Evolutionary conservation across 2,329 filamentous ascomycete species (phyloP).

Genomic region (Penicillium aurantiogriseum): DNA sequence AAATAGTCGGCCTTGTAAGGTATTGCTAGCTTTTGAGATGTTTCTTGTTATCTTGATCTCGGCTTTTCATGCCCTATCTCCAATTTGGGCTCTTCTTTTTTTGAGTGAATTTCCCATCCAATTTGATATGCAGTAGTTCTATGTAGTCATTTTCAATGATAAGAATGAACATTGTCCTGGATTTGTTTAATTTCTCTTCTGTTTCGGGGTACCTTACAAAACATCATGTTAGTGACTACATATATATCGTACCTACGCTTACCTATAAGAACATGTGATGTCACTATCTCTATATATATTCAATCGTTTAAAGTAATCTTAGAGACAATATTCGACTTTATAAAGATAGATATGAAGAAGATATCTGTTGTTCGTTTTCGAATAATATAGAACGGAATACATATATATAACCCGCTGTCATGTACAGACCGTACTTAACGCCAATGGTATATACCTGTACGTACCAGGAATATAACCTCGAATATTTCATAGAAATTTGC

Average conservation of each 20-base stretch:
- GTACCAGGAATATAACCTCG: neutral
- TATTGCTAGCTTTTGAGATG: conserved; percentile 1
- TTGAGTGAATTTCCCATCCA: neutral
- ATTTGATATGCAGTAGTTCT: neutral
- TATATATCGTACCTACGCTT: neutral
- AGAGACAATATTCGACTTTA: neutral
- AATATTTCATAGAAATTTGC: neutral
- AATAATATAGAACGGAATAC: neutral
- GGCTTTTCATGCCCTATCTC: neutral
- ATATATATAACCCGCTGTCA: conserved; percentile 6
- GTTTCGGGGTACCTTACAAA: neutral
- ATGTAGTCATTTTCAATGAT: neutral
- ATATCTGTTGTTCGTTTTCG: neutral
- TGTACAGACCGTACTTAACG: conserved; percentile 2
- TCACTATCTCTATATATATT: neutral
- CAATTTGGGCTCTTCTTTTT: neutral
- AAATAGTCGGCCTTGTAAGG: conserved; percentile 4
- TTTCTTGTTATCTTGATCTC: conserved; percentile 1
- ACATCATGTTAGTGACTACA: neutral
- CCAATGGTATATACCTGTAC: conserved; percentile 6
- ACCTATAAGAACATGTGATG: neutral
- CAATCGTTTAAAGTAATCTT: neutral
- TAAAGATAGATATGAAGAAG: neutral
- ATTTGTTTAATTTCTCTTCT: neutral
- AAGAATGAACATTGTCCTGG: neutral